Percentiles rank a stretch among this genome's conserved stretches.
Conservation (phyloP, 2,329 filamentous ascomycete species). For the Didymella exigua region DNA sequence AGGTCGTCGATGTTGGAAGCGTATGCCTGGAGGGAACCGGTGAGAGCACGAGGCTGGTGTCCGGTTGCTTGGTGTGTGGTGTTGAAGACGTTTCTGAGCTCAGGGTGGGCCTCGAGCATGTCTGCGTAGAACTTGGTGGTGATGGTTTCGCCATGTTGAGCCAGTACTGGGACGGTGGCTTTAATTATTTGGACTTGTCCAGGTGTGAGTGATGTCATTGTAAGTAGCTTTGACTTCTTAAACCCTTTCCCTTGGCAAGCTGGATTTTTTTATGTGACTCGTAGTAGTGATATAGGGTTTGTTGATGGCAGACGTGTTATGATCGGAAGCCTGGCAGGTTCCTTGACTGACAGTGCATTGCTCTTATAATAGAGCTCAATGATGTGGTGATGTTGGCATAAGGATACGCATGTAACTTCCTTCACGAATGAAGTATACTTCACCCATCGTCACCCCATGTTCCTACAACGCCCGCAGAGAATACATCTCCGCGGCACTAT, state of each 20-base stretch:
- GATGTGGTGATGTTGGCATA: background rate
- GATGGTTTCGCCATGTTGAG: conserved; percentile 70
- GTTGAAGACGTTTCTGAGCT: conserved; percentile 74
- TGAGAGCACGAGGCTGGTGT: conserved; percentile 72
- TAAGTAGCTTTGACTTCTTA: background rate
- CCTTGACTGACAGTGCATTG: background rate
- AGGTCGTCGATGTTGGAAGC: conserved; percentile 74
- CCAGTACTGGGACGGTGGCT: conserved; percentile 71
- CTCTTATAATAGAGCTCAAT: background rate
- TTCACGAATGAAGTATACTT: conserved; percentile 9
- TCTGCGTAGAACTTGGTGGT: conserved; percentile 74
- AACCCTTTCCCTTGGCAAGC: background rate
- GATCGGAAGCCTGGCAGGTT: background rate
- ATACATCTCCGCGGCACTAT: conserved; percentile 17
- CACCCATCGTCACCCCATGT: background rate
- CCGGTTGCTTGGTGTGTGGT: conserved; percentile 70
- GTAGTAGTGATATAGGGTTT: background rate
- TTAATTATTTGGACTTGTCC: conserved; percentile 70
- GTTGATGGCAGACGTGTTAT: background rate
- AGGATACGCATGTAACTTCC: background rate
- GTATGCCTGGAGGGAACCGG: conserved; percentile 71
- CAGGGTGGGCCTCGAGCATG: conserved; percentile 68
- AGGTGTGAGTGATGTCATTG: conserved; percentile 58
- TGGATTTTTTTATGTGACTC: background rate
- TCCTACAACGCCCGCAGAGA: conserved; percentile 9